A percentile compares a stretch with the other conserved stretches of the same genome.
Evolutionary conservation across 2,329 filamentous ascomycete species (phyloP).

Genomic region (Diaporthe nobilis): DNA sequence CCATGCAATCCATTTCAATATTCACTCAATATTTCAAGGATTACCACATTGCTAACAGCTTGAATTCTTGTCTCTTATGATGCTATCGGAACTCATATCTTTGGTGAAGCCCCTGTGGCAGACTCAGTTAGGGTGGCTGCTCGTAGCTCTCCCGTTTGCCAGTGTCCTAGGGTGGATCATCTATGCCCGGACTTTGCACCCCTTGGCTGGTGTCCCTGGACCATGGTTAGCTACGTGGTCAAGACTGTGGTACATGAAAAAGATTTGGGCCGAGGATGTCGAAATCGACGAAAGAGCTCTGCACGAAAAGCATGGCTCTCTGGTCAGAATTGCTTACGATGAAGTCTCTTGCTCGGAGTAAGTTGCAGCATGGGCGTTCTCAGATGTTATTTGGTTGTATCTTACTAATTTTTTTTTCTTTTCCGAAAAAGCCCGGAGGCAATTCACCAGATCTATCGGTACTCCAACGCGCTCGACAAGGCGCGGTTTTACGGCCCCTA

Average conservation of each 20-base stretch:
- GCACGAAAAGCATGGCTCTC: neutral
- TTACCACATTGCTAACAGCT: neutral
- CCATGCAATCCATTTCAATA: neutral
- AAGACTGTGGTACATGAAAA: neutral
- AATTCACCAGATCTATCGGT: neutral
- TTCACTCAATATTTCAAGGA: neutral
- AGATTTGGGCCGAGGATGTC: neutral
- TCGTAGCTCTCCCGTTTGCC: neutral
- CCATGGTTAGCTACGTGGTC: neutral
- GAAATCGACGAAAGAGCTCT: neutral
- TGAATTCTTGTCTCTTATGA: neutral
- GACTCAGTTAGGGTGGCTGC: neutral
- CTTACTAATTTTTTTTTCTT: neutral
- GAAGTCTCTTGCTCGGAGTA: neutral
- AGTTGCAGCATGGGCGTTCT: neutral
- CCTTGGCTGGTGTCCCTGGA: neutral
- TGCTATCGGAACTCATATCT: neutral
- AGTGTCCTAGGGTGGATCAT: neutral
- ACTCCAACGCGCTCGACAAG: neutral
- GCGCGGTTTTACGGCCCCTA: neutral
- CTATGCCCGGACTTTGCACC: neutral
- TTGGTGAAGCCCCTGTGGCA: neutral
- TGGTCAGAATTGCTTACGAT: constrained; percentile 9
- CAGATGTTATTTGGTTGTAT: neutral
- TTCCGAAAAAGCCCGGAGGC: neutral